These are phyloP conservation scores for Paramecium bursaria DNA, from an alignment of 73 alveolate species.

Conservation along the genomic window DNA sequence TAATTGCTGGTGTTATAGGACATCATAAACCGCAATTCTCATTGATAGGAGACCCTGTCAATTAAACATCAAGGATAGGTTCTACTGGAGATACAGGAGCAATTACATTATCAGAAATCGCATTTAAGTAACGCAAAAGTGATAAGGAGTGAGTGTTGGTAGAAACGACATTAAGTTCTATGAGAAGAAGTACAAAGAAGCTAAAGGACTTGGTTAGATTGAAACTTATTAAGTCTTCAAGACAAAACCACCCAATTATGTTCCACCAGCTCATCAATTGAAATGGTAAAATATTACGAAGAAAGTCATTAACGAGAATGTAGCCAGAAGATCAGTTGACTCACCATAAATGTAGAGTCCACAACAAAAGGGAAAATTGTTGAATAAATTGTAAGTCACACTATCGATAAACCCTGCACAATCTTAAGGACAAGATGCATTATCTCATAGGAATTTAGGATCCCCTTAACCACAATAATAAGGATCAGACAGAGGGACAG, in stretches of 20 bases:
- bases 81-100: conserved; percentile 77
- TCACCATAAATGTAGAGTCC: not conserved
- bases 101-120: conserved; percentile 21
- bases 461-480: not conserved
- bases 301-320: not conserved
- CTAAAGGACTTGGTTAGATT: conserved; percentile 74
- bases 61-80: conserved; percentile 92
- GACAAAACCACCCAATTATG: conserved; percentile 11
- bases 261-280: not conserved
- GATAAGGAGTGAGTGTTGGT: too few species aligned
- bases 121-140: conserved; percentile 46
- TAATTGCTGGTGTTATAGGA: conserved; percentile 97
- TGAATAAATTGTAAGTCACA: not conserved
- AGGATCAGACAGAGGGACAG: too few species aligned
- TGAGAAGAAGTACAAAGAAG: conserved; percentile 51
- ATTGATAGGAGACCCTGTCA: conserved; percentile 93
- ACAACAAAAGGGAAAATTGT: too few species aligned
- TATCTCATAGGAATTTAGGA: not conserved
- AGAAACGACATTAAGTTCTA: conserved; percentile 35
- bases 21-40: conserved; percentile 96
- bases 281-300: conserved; percentile 44
- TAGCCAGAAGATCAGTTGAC: not conserved
- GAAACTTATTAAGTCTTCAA: conserved; percentile 66
- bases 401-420: not conserved
- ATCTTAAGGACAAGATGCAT: not conserved